These are phyloP conservation scores for Schoenoplectus tabernaemontani DNA, from an alignment of 202 grass and related monocot species.

Conservation along the genomic window DNA sequence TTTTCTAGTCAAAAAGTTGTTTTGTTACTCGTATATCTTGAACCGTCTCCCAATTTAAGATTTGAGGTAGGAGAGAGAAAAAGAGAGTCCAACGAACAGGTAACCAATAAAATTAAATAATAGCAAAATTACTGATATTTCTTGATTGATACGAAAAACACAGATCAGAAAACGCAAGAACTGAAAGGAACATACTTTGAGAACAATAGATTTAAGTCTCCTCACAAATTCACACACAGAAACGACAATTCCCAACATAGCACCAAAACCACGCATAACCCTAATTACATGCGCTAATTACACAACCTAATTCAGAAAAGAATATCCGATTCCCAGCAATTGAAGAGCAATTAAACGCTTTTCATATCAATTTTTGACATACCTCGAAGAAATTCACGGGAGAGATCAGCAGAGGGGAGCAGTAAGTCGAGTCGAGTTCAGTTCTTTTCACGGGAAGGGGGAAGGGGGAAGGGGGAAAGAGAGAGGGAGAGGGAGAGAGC, in stretches of 20 bases:
- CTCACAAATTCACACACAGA: background rate
- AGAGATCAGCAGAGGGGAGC: background rate
- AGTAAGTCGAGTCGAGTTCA: background rate
- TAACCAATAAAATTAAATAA: background rate
- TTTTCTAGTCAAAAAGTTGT: background rate
- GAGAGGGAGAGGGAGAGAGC: background rate
- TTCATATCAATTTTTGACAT: background rate
- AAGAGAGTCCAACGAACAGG: background rate
- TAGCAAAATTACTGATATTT: background rate
- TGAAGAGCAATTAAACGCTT: background rate
- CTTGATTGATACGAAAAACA: background rate
- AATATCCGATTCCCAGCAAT: background rate
- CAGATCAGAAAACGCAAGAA: background rate
- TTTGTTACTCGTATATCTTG: background rate
- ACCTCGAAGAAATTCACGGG: conserved; percentile 3
- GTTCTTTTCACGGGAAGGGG: background rate
- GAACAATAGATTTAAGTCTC: background rate
- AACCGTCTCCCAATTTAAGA: background rate
- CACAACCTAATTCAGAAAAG: background rate
- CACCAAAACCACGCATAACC: background rate
- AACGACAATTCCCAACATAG: background rate
- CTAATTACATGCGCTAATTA: background rate
- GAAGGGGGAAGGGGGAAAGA: background rate
- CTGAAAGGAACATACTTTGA: background rate
- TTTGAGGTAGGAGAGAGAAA: background rate